Base-by-base conservation (phyloP, 129 eudicot genomes). In the Centaurea solstitialis region DNA sequence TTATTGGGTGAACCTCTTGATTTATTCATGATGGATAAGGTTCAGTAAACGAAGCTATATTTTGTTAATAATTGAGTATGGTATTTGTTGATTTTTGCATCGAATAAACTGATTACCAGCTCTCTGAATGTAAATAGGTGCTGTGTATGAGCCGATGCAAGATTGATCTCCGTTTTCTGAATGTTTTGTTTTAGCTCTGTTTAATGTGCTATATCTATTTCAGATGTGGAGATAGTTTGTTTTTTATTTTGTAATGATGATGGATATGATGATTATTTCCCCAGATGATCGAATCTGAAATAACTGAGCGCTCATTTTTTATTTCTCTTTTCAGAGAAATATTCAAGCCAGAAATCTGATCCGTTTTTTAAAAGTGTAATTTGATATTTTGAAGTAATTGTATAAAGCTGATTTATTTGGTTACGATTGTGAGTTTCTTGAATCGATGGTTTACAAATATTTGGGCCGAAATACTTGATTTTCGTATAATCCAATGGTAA, bases 21-120 rank as follows among this genome's bases (percentile, higher is more conserved):
- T 23, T 22, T 1, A 13, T 4, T 24, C 67, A 61, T 82, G 86
- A 82, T 9, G 73, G 82, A 76, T 0, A 82, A 82, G 86, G 86
- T 82, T 82, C 86, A 82, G 86, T 82, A 82, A 82, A 82, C 86
- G 86, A 82, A 82, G 86, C 86, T 82, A 82, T 70, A n/a, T n/a
- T n/a, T n/a, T n/a, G n/a, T n/a, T n/a, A n/a, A n/a, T n/a, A n/a
- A n/a, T n/a, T n/a, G n/a, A n/a, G n/a, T n/a, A n/a, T n/a, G n/a
- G n/a, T n/a, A n/a, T n/a, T 33, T 33, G 37, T 33, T 33, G 12
- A 8, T 20, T 68, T n/a, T 26, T 68, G 72, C 72, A 68, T 68
- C 39, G 72, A 68, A 68, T 26, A 41, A 26, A 68, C 72, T 68
- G 72, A 68, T 68, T 68, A 68, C 72, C 39, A 11, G 40, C 40